Base-by-base conservation (phyloP, 2,329 filamentous ascomycete species). In the Penicillium italicum region DNA sequence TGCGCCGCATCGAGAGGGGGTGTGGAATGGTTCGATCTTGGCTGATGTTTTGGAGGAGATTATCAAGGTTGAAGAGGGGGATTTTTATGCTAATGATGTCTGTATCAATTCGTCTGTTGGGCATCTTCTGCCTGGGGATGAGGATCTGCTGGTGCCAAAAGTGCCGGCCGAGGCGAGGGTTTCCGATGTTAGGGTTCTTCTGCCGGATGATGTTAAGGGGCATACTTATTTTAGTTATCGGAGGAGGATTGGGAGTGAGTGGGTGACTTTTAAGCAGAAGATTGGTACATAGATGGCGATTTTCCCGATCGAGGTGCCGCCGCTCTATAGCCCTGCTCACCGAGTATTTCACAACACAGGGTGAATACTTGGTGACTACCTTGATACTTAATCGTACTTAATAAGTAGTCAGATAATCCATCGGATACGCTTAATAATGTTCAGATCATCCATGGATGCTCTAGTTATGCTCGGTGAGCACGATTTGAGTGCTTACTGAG, bases 21-120 rank as follows among this genome's bases (percentile, higher is more conserved):
- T 60, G 6, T 63, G 61, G 61, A 60, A 63, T 50, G 61, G 61
- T 5, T 45, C 43, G 4, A n/a, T 63, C 18, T 38, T 63, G 40
- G 61, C 57, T 2, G 26, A 50, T 45, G 49, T 62, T 16, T 37
- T 62, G 33, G 57, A 60, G 22, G 55, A 60, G 36, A 43, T 63
- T 14, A 24, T 57, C 14, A 10, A 9, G 5, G 18, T 57, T 18
- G 61, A 63, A 37, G 60, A 62, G 31, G 53, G 46, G n/a, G 37
- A 30, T 18, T 36, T 43, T 42, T 54, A 38, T 41, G 37, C 16
- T 22, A 38, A 14, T 4, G 41, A 59, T 34, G 14, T 26, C 11
- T 22, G 16, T 7, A 16, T 56, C 22, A 31, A 56, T 18, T 34
- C 43, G 10, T 18, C 31, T 7, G 14, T 36, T 31, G 28, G n/a